These are phyloP conservation scores for Harringtonia aguacate DNA, from an alignment of 2,329 filamentous ascomycete genomes.

Conservation along the genomic window DNA sequence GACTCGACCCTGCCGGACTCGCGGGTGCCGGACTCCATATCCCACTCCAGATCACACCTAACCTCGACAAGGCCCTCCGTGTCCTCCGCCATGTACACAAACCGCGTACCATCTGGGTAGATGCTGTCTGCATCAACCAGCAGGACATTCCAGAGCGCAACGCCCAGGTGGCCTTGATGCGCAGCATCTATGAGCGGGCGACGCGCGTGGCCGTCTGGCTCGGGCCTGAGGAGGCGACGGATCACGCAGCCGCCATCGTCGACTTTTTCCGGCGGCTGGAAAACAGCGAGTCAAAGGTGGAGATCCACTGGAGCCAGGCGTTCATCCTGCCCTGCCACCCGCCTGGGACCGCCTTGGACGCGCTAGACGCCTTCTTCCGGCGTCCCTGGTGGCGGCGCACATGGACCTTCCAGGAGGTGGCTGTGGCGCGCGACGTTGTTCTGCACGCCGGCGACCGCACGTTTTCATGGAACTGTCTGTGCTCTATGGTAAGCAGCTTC, in stretches of 20 bases:
- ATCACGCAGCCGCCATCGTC: background rate
- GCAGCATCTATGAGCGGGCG: constrained; percentile 7
- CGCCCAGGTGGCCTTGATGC: constrained; percentile 8
- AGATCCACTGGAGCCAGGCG: background rate
- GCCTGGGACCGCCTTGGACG: background rate
- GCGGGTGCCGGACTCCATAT: background rate
- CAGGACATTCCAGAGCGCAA: constrained; percentile 4
- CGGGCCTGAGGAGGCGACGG: background rate
- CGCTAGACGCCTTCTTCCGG: background rate
- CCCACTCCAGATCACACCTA: background rate
- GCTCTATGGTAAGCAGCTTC: background rate
- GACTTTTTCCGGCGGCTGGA: background rate
- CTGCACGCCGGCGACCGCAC: background rate
- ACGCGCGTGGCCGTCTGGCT: constrained; percentile 6
- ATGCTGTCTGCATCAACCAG: constrained; percentile 4
- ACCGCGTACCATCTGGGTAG: constrained; percentile 1
- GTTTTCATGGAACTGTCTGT: background rate
- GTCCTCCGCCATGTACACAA: background rate
- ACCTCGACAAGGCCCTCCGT: background rate
- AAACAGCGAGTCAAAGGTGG: background rate
- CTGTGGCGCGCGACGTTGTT: background rate
- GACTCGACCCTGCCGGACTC: background rate
- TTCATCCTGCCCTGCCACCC: background rate
- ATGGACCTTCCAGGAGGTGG: background rate
- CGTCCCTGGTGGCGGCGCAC: background rate